Evolutionary conservation across 1,139 yeast genomes (phyloP), one percentile per base, ranked within the genome.

Genomic region (Taiozyma sp.): DNA sequence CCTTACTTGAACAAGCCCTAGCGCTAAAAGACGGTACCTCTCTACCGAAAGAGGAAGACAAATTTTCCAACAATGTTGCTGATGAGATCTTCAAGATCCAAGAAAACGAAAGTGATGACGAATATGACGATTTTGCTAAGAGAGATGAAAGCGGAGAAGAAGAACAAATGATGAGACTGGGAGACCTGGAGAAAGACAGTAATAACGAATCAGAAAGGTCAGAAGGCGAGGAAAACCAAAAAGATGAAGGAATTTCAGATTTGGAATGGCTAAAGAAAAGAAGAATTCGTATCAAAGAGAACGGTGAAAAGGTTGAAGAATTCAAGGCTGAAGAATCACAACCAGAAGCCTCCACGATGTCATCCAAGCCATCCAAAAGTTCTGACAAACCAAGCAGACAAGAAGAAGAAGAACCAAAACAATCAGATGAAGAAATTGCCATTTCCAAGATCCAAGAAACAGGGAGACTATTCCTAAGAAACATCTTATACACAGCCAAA

Each of bases 381-480:
- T 60, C 53, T 30, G 48, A 60, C 44, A 9, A 47, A 45, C 13
- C 52, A 48, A 9, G 41, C 44, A 24, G 40, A 43, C 13, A 44
- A 39, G 22, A 46, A 41, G 57, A 57, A 48, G 57, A 57, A 48
- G 60, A 58, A 45, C 64, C 59, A 49, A 57, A 54, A 38, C 50
- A 53, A 27, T 56, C 76, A 1, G 75, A 71, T 19, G 79, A 78
- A 59, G 83, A 82, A 50, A 65, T 66, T 7, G 69, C 75, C 2
- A 70, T 73, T 28, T 74, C 73, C 34, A 79, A 81, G 57, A 87
- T 92, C 43, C 68, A 71, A 34, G 71, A 76, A 51, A 87, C 97
- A 0, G 95, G 96, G 4, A 81, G 99, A 58, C 74, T 93, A 48
- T 95, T 95, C 67, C 71, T 95, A 48, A 82, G 99, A 71, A 95